These are phyloP conservation scores for Zasmidium citrigriseum DNA, from an alignment of 2,329 filamentous ascomycete genomes.

Conservation along the genomic window DNA sequence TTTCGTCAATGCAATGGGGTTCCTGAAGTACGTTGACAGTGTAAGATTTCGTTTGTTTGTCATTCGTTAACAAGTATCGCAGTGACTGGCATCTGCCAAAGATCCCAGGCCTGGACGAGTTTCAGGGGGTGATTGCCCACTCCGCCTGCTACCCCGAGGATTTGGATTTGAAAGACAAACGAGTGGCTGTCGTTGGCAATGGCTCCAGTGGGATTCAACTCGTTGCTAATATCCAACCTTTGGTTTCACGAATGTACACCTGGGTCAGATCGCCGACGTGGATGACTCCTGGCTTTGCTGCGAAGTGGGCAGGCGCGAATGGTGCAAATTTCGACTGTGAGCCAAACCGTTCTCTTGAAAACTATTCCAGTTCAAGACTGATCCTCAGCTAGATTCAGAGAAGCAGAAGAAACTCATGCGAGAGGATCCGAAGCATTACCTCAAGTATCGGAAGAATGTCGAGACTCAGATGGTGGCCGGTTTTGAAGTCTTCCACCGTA, in stretches of 20 bases:
- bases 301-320: conserved; percentile 44
- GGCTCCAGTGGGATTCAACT: conserved; percentile 42
- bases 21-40: not conserved
- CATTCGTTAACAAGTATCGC: not conserved
- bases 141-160: conserved; percentile 40
- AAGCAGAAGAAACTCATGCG: conserved; percentile 40
- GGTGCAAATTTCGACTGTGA: conserved; percentile 47
- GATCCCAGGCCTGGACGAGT: conserved; percentile 40
- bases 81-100: conserved; percentile 41
- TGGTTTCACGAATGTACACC: not conserved
- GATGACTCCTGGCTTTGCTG: conserved; percentile 39
- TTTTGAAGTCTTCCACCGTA: not conserved
- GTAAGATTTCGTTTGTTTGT: not conserved
- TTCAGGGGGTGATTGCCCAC: conserved; percentile 41
- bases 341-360: no score
- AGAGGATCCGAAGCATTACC: conserved; percentile 43
- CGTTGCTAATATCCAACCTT: conserved; percentile 37
- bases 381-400: conserved; percentile 31
- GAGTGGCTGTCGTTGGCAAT: conserved; percentile 40
- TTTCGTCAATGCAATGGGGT: not conserved
- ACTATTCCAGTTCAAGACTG: no score
- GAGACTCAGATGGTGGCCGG: conserved; percentile 38
- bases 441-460: conserved; percentile 48
- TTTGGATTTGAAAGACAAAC: conserved; percentile 34
- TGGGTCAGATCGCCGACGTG: conserved; percentile 5